Evolutionary conservation across 768 basidiomycete species (phyloP).

Genomic region (Cubamyces lactineus): DNA sequence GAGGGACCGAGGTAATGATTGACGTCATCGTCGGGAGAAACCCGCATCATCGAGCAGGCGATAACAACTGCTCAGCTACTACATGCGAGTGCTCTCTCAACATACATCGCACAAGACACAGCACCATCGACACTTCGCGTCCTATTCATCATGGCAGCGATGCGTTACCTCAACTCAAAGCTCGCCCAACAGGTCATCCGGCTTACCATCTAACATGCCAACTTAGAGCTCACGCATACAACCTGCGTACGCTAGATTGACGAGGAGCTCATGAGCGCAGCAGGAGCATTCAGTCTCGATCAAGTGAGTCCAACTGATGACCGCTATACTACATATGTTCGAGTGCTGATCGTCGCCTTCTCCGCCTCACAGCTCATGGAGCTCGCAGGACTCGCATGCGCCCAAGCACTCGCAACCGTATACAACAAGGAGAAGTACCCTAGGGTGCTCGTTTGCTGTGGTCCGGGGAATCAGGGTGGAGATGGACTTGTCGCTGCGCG

Average conservation of each 20-base stretch:
- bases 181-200: slow-evolving; percentile 72
- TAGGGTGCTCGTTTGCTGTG: slow-evolving; percentile 92
- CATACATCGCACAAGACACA: background rate
- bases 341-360: background rate
- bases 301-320: slow-evolving; percentile 61
- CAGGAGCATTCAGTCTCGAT: slow-evolving; percentile 94
- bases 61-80: too few species aligned
- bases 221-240: slow-evolving; percentile 2
- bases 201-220: background rate
- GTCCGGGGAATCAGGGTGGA: slow-evolving; percentile 97
- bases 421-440: slow-evolving; percentile 71
- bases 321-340: background rate
- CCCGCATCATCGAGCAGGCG: too few species aligned
- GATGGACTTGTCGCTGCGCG: slow-evolving; percentile 97
- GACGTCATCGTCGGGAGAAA: too few species aligned
- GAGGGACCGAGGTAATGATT: too few species aligned
- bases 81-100: background rate
- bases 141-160: slow-evolving; percentile 43
- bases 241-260: slow-evolving; percentile 66
- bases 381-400: slow-evolving; percentile 92
- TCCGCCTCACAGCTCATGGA: slow-evolving; percentile 78
- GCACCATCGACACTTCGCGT: background rate
- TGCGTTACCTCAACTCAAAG: slow-evolving; percentile 70
- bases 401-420: slow-evolving; percentile 80
- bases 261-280: slow-evolving; percentile 85